Conservation (phyloP, 2,329 filamentous ascomycete species). For the Colletotrichum echinochloae region DNA sequence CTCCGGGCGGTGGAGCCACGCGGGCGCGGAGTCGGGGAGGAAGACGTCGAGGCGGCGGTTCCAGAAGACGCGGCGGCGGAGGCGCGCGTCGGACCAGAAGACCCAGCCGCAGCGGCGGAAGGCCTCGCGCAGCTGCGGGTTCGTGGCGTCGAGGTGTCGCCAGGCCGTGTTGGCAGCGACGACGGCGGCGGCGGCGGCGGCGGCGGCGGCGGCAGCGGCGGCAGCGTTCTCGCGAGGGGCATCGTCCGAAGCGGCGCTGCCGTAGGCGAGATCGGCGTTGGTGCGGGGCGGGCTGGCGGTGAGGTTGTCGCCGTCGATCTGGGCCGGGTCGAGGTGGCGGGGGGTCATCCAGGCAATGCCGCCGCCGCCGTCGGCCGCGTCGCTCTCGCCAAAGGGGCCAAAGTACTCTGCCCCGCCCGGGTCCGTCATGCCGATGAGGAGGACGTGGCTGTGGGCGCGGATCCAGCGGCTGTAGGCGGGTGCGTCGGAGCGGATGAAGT, state of each 20-base stretch:
- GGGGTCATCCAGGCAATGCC: background rate
- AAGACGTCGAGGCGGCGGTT: constrained; percentile 1
- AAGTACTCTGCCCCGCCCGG: background rate
- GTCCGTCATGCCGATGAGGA: background rate
- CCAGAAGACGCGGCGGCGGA: constrained; percentile 13
- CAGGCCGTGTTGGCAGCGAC: constrained; percentile 7
- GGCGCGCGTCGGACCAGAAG: constrained; percentile 21
- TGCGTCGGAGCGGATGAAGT: background rate
- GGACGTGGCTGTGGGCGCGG: background rate
- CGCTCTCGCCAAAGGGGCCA: background rate
- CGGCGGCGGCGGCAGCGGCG: background rate
- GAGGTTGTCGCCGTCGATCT: background rate
- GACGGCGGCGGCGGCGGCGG: background rate
- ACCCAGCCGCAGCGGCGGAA: constrained; percentile 24
- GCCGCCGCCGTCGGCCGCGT: background rate
- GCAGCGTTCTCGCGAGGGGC: too few relatives aligned
- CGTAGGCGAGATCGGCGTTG: background rate
- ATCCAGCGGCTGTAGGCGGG: background rate
- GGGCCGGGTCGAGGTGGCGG: background rate
- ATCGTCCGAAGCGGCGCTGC: too few relatives aligned
- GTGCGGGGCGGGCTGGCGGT: background rate
- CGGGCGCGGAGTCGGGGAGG: background rate
- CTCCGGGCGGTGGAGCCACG: background rate
- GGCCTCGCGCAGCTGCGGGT: background rate
- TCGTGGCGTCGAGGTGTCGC: constrained; percentile 1